Evolutionary conservation across 129 eudicot species (phyloP).

Genomic region (Cynara cardunculus): DNA sequence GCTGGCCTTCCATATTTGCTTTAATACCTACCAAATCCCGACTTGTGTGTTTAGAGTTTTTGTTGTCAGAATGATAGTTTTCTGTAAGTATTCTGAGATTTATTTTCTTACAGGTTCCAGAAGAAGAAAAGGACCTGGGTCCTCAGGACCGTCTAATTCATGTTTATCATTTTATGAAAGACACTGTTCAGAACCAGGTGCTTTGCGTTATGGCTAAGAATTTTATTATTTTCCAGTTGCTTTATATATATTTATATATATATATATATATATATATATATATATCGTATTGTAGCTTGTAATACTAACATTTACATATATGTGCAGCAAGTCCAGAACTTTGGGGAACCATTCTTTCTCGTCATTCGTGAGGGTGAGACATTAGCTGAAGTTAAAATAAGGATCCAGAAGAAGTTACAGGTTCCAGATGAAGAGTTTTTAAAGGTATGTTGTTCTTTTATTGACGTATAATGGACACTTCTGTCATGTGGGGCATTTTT

Average conservation of each 20-base stretch:
- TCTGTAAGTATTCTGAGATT: conserved; percentile 12
- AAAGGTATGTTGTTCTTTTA: conserved; percentile 42
- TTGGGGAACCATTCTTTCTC: conserved; percentile 80
- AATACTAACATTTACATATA: neutral
- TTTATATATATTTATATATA: neutral
- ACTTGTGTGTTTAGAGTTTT: neutral
- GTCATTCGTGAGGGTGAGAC: conserved; percentile 81
- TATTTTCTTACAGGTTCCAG: conserved; percentile 53
- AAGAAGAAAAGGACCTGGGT: conserved; percentile 76
- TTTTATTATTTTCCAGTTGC: neutral
- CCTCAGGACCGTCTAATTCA: conserved; percentile 72
- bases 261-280: neutral
- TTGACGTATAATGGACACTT: neutral
- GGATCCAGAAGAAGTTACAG: conserved; percentile 76
- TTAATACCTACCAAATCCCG: neutral
- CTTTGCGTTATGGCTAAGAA: neutral
- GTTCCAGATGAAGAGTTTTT: conserved; percentile 85
- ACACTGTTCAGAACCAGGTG: conserved; percentile 63
- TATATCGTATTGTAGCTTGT: neutral
- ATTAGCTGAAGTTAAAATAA: conserved; percentile 57
- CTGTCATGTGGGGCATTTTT: neutral
- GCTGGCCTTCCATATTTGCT: neutral
- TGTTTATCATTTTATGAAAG: conserved; percentile 69
- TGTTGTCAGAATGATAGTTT: conserved; percentile 10
- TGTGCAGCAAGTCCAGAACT: conserved; percentile 57